Conservation (phyloP, 352 stramenopile species). For the Halophytophthora batemanensis region DNA sequence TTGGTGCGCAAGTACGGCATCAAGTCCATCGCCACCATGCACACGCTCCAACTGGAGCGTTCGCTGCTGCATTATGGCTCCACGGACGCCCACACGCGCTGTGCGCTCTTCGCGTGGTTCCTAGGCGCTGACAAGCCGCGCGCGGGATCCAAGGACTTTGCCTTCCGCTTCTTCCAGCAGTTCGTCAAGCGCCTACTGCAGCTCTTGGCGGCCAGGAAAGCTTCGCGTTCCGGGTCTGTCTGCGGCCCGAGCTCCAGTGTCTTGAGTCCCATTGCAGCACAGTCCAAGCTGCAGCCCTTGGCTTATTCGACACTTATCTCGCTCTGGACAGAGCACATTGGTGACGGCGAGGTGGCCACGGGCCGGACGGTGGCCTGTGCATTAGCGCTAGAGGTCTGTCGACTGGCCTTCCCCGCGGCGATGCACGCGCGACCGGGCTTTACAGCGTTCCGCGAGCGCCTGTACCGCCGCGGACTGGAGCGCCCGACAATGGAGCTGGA, state of each 20-base stretch:
- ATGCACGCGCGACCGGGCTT: slow-evolving; percentile 40
- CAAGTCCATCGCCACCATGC: slow-evolving; percentile 68
- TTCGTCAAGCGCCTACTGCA: slow-evolving; percentile 44
- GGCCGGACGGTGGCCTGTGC: slow-evolving; percentile 15
- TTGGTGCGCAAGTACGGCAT: slow-evolving; percentile 71
- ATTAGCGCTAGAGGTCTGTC: slow-evolving; percentile 44
- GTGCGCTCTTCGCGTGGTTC: slow-evolving; percentile 68
- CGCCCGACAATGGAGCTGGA: slow-evolving; percentile 45
- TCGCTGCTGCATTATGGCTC: slow-evolving; percentile 55
- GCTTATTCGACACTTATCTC: slow-evolving; percentile 43
- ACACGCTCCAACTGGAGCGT: slow-evolving; percentile 63
- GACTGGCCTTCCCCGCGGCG: slow-evolving; percentile 30
- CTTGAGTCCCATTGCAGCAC: neutral
- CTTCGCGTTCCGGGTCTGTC: slow-evolving; percentile 10
- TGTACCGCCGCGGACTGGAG: slow-evolving; percentile 38
- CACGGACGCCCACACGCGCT: slow-evolving; percentile 47
- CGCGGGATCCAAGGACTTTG: slow-evolving; percentile 42
- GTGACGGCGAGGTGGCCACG: slow-evolving; percentile 43
- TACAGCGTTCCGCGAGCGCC: slow-evolving; percentile 27
- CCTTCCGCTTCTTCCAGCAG: slow-evolving; percentile 58
- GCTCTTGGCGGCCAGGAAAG: slow-evolving; percentile 33
- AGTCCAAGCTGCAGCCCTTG: slow-evolving; percentile 15
- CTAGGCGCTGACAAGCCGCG: slow-evolving; percentile 50
- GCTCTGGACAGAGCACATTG: slow-evolving; percentile 61
- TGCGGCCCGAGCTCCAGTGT: neutral